A percentile compares a stretch with the other conserved stretches of the same genome.
Evolutionary conservation across 306 rosid species (phyloP).

Genomic region (Begonia masoniana): DNA sequence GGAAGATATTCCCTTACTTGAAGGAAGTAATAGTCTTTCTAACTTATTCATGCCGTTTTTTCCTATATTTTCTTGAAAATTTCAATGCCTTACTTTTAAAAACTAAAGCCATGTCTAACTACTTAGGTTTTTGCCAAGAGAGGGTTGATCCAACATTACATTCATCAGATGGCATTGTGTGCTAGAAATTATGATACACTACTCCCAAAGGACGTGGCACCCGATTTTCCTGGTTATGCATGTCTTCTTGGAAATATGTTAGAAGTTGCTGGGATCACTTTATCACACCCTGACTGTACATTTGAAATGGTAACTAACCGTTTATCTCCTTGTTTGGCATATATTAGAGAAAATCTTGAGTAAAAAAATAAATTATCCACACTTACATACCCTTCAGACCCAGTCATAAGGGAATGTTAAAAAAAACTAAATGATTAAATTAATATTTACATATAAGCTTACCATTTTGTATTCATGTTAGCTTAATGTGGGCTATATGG

Average conservation of each 20-base stretch:
- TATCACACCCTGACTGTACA: slow-evolving; percentile 71
- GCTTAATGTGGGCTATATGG: too few species aligned
- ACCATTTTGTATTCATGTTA: too few species aligned
- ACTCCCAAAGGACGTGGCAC: slow-evolving; percentile 65
- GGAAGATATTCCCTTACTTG: slow-evolving; percentile 65
- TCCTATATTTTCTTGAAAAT: slow-evolving; percentile 2
- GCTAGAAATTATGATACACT: slow-evolving; percentile 46
- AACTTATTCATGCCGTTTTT: slow-evolving; percentile 1
- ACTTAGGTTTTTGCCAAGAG: slow-evolving; percentile 45
- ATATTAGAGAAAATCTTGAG: too few species aligned
- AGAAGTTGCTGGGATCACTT: slow-evolving; percentile 63
- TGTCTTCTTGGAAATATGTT: slow-evolving; percentile 91
- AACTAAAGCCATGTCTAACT: slow-evolving; percentile 12
- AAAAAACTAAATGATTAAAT: too few species aligned
- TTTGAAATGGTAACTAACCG: slow-evolving; percentile 60
- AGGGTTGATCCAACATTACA: slow-evolving; percentile 52
- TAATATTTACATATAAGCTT: too few species aligned
- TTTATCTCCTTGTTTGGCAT: neutral
- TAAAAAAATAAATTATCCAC: too few species aligned
- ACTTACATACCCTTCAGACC: too few species aligned
- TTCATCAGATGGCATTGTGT: slow-evolving; percentile 66
- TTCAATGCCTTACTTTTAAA: slow-evolving; percentile 4
- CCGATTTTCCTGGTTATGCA: slow-evolving; percentile 75
- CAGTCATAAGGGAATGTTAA: too few species aligned
- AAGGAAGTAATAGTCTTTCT: slow-evolving; percentile 41